These are phyloP conservation scores for Suhomyces kilbournensis DNA, from an alignment of 805 yeast species.

Conservation along the genomic window DNA sequence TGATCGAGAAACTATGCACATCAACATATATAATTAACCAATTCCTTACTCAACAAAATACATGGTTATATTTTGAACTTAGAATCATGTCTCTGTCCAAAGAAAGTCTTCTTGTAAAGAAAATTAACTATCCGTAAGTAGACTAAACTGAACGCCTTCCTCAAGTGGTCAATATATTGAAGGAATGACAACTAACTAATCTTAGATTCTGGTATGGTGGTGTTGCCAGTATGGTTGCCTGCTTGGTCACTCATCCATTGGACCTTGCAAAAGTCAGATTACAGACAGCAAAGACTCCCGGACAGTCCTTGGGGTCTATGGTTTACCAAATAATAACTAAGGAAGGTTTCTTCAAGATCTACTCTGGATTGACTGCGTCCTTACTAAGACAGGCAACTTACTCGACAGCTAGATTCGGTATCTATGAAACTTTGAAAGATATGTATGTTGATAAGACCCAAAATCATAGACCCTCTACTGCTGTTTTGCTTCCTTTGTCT, in stretches of 20 bases:
- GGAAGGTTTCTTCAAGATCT: conserved; percentile 70
- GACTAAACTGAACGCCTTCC: neutral
- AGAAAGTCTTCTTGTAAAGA: conserved; percentile 3
- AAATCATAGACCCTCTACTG: conserved; percentile 51
- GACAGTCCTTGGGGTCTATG: conserved; percentile 61
- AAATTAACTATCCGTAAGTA: conserved; percentile 14
- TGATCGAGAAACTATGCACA: neutral
- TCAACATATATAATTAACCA: neutral
- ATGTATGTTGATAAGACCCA: conserved; percentile 35
- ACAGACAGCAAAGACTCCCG: conserved; percentile 72
- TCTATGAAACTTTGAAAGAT: conserved; percentile 76
- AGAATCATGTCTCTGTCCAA: neutral
- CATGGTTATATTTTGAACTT: neutral
- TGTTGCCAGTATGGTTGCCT: conserved; percentile 65
- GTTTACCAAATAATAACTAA: conserved; percentile 53
- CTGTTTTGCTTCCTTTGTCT: conserved; percentile 66
- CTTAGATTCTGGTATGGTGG: conserved; percentile 63
- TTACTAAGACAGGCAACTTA: conserved; percentile 83
- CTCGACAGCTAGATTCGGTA: conserved; percentile 82
- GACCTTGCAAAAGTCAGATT: conserved; percentile 84
- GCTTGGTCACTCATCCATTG: conserved; percentile 72
- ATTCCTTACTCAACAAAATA: neutral
- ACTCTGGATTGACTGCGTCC: conserved; percentile 81
- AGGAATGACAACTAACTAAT: conserved; percentile 7
- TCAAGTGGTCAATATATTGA: neutral